Evolutionary conservation across 257 asterid species (phyloP).

Genomic region (Penstemon eatonii): DNA sequence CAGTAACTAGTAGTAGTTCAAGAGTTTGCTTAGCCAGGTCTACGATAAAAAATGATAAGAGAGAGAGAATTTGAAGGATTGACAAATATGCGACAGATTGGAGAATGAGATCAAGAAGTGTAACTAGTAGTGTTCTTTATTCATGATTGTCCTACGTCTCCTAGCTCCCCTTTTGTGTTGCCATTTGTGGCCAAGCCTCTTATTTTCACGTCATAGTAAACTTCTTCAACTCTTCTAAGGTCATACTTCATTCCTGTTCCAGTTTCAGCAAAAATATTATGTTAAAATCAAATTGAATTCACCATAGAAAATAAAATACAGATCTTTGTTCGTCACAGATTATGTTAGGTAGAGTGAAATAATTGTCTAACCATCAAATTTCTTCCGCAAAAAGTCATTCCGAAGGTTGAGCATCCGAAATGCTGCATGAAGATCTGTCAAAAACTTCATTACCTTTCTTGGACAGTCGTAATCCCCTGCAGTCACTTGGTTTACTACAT

Average conservation of each 20-base stretch:
- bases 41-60: neutral
- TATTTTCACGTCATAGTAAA: slow-evolving; percentile 83
- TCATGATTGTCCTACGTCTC: slow-evolving; percentile 36
- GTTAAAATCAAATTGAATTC: slow-evolving; percentile 17
- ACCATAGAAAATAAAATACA: neutral
- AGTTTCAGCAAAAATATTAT: neutral
- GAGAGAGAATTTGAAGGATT: neutral
- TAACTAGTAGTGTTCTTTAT: neutral
- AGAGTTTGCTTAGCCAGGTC: neutral
- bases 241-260: slow-evolving; percentile 93
- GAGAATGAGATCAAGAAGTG: neutral
- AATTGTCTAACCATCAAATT: slow-evolving; percentile 74
- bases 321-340: neutral
- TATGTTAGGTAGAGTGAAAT: neutral
- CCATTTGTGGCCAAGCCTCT: slow-evolving; percentile 66
- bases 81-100: neutral
- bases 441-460: slow-evolving; percentile 73
- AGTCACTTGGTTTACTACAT: slow-evolving; percentile 95
- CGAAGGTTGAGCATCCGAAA: slow-evolving; percentile 98
- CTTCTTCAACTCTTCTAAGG: slow-evolving; percentile 90
- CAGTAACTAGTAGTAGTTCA: neutral
- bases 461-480: slow-evolving; percentile 98
- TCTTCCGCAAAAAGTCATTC: slow-evolving; percentile 91
- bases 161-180: slow-evolving; percentile 37
- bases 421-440: slow-evolving; percentile 89